Conservation (phyloP, 1,139 yeast species). For the Hansenula sp. region DNA sequence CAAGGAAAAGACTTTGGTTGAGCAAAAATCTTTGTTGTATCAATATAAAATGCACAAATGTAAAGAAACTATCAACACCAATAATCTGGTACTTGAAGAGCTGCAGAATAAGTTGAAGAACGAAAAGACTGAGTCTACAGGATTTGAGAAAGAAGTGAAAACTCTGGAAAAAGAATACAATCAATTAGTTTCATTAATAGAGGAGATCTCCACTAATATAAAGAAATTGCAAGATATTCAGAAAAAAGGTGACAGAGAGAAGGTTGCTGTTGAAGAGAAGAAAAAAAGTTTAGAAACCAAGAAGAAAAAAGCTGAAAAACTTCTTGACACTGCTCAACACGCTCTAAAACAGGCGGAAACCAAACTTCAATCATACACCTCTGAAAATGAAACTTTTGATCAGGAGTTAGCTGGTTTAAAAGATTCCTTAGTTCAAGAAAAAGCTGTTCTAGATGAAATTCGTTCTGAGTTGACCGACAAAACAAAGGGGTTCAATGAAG, state of each 20-base stretch:
- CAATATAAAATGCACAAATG: conserved; percentile 50
- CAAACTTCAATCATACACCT: conserved; percentile 41
- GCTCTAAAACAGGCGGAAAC: conserved; percentile 36
- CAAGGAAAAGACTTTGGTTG: conserved; percentile 57
- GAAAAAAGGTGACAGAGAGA: conserved; percentile 38
- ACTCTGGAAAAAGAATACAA: conserved; percentile 35
- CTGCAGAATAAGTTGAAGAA: conserved; percentile 40
- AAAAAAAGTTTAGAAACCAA: conserved; percentile 59
- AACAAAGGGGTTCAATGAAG: conserved; percentile 58
- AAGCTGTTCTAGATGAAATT: conserved; percentile 52
- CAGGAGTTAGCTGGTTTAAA: conserved; percentile 41
- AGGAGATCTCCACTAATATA: conserved; percentile 30
- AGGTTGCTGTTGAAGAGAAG: conserved; percentile 72
- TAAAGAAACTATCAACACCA: conserved; percentile 36
- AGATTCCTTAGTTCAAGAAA: conserved; percentile 47
- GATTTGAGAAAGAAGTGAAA: conserved; percentile 38
- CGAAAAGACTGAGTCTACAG: conserved; percentile 45
- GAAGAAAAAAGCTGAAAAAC: conserved; percentile 57
- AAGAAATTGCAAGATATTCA: conserved; percentile 34
- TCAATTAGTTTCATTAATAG: conserved; percentile 29
- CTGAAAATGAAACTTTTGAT: conserved; percentile 34
- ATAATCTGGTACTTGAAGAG: conserved; percentile 30
- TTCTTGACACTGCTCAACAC: conserved; percentile 31
- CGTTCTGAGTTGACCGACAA: conserved; percentile 67
- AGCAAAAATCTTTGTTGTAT: conserved; percentile 49